Evolutionary conservation across 495 filamentous ascomycete genomes (phyloP).

Genomic region (Daldinia bambusicola): DNA sequence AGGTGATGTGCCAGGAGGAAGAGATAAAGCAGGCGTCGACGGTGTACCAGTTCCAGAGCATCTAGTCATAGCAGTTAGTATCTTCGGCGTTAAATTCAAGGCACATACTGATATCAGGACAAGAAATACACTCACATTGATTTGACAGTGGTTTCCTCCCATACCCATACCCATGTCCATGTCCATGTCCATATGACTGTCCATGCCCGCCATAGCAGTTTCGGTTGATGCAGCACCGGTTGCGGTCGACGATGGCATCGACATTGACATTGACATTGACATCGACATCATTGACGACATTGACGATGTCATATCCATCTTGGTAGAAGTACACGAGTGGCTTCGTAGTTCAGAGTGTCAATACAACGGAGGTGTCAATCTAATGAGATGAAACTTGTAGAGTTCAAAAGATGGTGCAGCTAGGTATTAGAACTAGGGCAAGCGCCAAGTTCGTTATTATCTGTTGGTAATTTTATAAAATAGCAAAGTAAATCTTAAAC

Average conservation of each 20-base stretch:
- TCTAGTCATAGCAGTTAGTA: constrained; percentile 53
- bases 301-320: constrained; percentile 18
- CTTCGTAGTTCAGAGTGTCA: neutral
- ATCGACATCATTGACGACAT: neutral
- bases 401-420: neutral
- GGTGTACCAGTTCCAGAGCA: constrained; percentile 84
- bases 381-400: neutral
- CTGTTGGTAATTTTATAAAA: neutral
- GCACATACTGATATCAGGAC: neutral
- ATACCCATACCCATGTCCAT: constrained; percentile 41
- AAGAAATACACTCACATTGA: constrained; percentile 21
- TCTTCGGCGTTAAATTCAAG: neutral
- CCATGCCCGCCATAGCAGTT: constrained; percentile 29
- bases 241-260: constrained; percentile 10
- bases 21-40: constrained; percentile 78
- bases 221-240: constrained; percentile 45
- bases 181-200: constrained; percentile 11
- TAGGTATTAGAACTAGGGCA: neutral
- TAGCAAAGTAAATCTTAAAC: neutral
- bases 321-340: neutral
- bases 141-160: constrained; percentile 27
- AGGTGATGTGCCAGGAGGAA: constrained; percentile 70
- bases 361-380: neutral
- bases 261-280: neutral
- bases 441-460: neutral